Evolutionary conservation across 805 yeast genomes (phyloP).

Genomic region (Ogataea pini): DNA sequence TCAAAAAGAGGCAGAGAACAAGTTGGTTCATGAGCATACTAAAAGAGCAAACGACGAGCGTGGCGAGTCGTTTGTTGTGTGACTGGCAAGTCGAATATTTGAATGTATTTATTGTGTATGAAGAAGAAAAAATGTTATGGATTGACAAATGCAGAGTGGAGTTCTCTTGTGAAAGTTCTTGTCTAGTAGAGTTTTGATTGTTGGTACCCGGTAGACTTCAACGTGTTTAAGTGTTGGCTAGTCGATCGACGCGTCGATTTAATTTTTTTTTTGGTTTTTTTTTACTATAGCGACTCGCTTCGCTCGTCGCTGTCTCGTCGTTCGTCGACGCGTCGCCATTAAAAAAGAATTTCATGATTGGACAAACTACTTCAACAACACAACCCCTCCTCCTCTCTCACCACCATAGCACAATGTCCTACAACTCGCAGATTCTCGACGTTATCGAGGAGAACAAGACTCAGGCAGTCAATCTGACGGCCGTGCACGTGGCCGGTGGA

Average conservation of each 20-base stretch:
- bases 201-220: no score
- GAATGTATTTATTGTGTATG: no score
- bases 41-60: not conserved
- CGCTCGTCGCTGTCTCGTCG: not conserved
- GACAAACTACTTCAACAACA: slow-evolving; percentile 1
- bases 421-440: slow-evolving; percentile 4
- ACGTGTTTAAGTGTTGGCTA: no score
- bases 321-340: not conserved
- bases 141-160: no score
- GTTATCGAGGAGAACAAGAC: slow-evolving; percentile 20
- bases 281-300: not conserved
- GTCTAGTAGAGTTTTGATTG: no score
- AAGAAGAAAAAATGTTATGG: no score
- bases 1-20: not conserved
- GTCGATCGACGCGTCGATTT: not conserved
- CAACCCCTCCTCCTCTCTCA: not conserved
- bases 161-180: no score
- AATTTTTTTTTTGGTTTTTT: no score
- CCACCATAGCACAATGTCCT: not conserved
- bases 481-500: slow-evolving; percentile 35
- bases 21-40: not conserved
- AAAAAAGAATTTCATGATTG: slow-evolving; percentile 6
- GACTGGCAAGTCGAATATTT: no score
- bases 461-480: slow-evolving; percentile 31
- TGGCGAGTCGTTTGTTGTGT: no score